These are phyloP conservation scores for Citrullus colocynthis DNA, from an alignment of 306 rosid species.

Conservation along the genomic window DNA sequence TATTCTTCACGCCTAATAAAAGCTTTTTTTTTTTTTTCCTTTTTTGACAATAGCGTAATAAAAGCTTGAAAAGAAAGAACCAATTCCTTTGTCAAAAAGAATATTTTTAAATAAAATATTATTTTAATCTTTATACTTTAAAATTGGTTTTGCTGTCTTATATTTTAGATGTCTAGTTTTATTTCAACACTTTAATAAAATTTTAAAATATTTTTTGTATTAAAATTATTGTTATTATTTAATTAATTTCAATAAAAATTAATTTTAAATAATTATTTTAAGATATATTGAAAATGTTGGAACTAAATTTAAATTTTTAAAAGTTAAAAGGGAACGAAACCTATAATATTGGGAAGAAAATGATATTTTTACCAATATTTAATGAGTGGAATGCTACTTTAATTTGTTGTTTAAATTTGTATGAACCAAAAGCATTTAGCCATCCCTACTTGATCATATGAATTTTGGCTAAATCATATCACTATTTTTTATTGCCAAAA, in stretches of 20 bases:
- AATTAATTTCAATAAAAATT: no score
- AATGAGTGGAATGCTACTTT: background rate
- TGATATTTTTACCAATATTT: background rate
- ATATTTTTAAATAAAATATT: background rate
- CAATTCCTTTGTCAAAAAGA: background rate
- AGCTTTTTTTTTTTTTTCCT: background rate
- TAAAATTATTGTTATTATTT: no score
- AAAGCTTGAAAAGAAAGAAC: background rate
- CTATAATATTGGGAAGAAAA: no score
- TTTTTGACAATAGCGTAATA: background rate
- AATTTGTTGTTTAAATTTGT: background rate
- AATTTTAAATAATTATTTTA: no score
- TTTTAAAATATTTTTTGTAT: no score
- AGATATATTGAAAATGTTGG: no score
- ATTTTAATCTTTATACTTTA: no score
- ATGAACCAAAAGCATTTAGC: background rate
- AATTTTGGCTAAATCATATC: background rate
- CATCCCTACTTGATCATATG: background rate
- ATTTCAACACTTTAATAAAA: no score
- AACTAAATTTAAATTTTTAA: no score
- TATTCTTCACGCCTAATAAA: constrained; percentile 5
- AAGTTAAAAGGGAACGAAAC: no score
- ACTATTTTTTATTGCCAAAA: background rate
- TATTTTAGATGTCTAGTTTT: no score
- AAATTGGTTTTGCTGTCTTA: no score